Conservation (phyloP, 2,329 filamentous ascomycete genomes). For the Talaromyces marneffei region DNA sequence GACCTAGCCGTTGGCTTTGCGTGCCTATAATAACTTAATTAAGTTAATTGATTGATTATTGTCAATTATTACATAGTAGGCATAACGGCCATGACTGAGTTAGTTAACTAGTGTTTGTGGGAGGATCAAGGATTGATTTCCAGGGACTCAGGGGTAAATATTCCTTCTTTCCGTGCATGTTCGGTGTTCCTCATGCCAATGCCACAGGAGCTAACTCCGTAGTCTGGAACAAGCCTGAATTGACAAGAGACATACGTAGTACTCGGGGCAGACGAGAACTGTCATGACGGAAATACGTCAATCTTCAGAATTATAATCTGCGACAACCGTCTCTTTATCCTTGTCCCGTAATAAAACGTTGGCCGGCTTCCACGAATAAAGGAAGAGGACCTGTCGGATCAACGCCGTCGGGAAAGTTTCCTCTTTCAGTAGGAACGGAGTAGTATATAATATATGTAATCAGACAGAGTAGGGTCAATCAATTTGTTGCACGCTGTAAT, state of each 20-base stretch:
- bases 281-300: neutral
- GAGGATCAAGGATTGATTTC: neutral
- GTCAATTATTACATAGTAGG: neutral
- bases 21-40: neutral
- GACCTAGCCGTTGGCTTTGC: neutral
- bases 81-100: neutral
- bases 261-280: too few species aligned
- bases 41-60: neutral
- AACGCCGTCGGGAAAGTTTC: neutral
- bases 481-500: neutral
- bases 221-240: neutral
- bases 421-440: neutral
- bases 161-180: neutral
- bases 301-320: neutral
- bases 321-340: neutral
- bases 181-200: neutral
- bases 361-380: neutral
- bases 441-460: neutral
- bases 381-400: neutral
- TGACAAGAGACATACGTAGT: neutral
- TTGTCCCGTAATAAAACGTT: neutral
- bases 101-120: neutral
- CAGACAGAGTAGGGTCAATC: neutral
- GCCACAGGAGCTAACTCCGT: neutral
- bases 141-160: neutral